Percentiles rank a stretch among this genome's conserved stretches.
Conservation (phyloP, 2,329 filamentous ascomycete genomes). For the Fonsecaea monophora region DNA sequence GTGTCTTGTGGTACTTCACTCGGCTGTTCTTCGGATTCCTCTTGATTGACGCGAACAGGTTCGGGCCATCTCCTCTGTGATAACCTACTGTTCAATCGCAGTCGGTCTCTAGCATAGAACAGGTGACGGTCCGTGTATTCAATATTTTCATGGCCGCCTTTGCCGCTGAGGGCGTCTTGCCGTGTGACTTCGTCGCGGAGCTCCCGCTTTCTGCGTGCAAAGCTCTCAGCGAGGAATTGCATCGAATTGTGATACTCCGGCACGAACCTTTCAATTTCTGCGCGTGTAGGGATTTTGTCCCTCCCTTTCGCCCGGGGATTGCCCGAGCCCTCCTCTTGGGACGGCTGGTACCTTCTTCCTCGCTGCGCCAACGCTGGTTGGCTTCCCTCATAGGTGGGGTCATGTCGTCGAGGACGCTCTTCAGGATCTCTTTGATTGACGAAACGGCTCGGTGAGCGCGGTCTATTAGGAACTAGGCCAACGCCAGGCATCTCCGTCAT, state of each 20-base stretch:
- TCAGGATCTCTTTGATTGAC: not conserved
- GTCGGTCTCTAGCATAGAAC: not conserved
- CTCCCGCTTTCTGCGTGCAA: not conserved
- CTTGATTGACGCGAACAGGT: not conserved
- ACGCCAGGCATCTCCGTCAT: not conserved
- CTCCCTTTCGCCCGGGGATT: not conserved
- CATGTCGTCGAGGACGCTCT: not conserved
- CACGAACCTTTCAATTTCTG: not conserved
- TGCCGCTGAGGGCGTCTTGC: not conserved
- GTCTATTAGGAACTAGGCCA: not conserved
- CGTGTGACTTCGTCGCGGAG: not conserved
- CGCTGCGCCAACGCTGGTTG: not conserved
- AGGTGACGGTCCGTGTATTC: not conserved
- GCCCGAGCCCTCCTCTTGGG: not conserved
- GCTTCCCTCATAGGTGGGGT: not conserved
- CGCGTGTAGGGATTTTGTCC: not conserved
- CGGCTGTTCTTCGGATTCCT: not conserved
- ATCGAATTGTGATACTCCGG: not conserved
- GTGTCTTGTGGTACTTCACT: not conserved
- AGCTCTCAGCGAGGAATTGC: conserved; percentile 1
- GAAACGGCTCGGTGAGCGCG: not conserved
- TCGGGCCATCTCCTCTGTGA: not conserved
- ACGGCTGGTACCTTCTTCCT: not conserved
- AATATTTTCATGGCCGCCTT: not conserved
- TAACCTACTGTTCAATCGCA: not conserved